Evolutionary conservation across 495 filamentous ascomycete genomes (phyloP).

Genomic region (Daldinia decipiens): DNA sequence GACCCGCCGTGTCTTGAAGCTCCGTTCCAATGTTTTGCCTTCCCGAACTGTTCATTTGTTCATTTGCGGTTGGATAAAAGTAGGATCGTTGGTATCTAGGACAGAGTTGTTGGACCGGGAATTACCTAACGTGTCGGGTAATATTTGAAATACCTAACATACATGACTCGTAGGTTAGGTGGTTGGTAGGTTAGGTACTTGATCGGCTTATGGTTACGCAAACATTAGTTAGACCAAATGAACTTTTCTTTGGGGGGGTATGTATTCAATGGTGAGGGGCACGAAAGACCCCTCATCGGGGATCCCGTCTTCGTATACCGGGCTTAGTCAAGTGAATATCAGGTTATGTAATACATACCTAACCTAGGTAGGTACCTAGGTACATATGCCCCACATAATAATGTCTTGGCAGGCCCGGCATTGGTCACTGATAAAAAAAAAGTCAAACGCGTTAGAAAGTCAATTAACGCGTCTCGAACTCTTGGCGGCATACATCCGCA

Average conservation of each 20-base stretch:
- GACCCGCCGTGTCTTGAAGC: constrained; percentile 16
- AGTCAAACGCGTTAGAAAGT: constrained; percentile 40
- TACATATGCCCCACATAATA: neutral
- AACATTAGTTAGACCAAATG: constrained; percentile 6
- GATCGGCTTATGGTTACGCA: constrained; percentile 27
- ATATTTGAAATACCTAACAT: neutral
- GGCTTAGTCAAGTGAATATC: constrained; percentile 4
- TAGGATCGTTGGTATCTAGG: constrained; percentile 13
- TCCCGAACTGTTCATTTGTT: constrained; percentile 22
- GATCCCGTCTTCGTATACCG: constrained; percentile 30
- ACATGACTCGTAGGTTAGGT: neutral
- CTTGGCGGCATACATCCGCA: constrained; percentile 20
- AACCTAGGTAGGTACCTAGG: too few relatives aligned
- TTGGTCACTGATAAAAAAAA: constrained; percentile 14
- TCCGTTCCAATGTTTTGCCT: constrained; percentile 21
- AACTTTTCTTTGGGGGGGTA: constrained; percentile 18
- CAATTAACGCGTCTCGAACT: constrained; percentile 44
- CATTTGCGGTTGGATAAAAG: constrained; percentile 24
- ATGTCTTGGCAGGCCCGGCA: constrained; percentile 18
- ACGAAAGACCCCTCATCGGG: constrained; percentile 29
- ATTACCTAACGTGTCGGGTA: neutral
- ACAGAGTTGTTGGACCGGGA: neutral
- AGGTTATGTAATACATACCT: neutral
- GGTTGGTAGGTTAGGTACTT: neutral
- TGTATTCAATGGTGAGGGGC: constrained; percentile 20